Conservation (phyloP, 2,329 filamentous ascomycete species). For the Knufia fluminis region DNA sequence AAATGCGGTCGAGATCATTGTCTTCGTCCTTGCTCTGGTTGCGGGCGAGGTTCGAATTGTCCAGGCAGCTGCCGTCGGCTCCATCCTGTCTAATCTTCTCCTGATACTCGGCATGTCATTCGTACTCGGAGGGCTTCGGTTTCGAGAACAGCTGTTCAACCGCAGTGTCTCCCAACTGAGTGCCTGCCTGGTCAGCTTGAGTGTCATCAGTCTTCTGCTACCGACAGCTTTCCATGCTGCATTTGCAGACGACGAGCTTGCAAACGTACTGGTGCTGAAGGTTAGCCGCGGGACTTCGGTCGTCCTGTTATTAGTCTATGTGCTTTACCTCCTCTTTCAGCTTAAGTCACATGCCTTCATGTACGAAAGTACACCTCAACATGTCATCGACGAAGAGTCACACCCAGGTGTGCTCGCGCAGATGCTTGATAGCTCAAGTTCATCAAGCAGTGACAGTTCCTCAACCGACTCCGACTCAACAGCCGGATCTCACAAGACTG, state of each 20-base stretch:
- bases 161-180: constrained; percentile 95
- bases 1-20: constrained; percentile 71
- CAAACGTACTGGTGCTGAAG: constrained; percentile 64
- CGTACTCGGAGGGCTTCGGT: constrained; percentile 74
- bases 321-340: constrained; percentile 78
- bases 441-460: constrained; percentile 46
- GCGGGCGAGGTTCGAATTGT: constrained; percentile 84
- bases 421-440: constrained; percentile 64
- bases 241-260: constrained; percentile 53
- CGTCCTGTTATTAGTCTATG: constrained; percentile 70
- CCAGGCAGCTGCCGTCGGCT: constrained; percentile 80
- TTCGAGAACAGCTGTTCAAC: constrained; percentile 90
- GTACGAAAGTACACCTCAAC: constrained; percentile 85
- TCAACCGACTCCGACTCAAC: constrained; percentile 60
- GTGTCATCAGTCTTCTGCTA: constrained; percentile 77
- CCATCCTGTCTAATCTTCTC: constrained; percentile 78
- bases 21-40: constrained; percentile 69
- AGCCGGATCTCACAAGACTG: constrained; percentile 60
- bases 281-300: constrained; percentile 87
- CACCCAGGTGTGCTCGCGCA: constrained; percentile 75
- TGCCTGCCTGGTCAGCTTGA: constrained; percentile 80
- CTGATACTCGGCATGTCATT: constrained; percentile 90
- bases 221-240: constrained; percentile 91
- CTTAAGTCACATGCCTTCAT: constrained; percentile 86
- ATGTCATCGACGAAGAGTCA: constrained; percentile 84